Evolutionary conservation across 1,284 basidiomycete species (phyloP).

Genomic region (Irpex rosettiformis): DNA sequence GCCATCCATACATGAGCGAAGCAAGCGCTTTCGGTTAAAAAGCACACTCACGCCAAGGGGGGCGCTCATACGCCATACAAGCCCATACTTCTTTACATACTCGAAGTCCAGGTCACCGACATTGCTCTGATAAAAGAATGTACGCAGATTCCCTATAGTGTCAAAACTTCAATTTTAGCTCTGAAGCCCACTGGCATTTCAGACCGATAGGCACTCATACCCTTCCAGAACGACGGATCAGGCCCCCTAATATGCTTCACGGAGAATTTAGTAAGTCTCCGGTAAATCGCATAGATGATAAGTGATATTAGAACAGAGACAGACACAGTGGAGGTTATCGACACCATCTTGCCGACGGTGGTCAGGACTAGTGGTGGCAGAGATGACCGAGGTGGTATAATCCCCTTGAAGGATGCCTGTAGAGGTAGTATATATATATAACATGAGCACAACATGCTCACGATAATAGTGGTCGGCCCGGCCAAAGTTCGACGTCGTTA

Average conservation of each 20-base stretch:
- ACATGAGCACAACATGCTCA: background rate
- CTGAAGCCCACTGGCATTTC: no score
- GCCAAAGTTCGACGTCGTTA: background rate
- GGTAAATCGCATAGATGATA: background rate
- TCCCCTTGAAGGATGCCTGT: no score
- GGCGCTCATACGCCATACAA: slow-evolving; percentile 22
- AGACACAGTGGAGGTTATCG: background rate
- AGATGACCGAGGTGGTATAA: background rate
- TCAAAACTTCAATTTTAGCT: no score
- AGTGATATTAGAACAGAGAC: background rate
- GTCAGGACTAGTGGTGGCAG: background rate
- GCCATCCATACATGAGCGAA: background rate
- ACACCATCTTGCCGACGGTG: background rate
- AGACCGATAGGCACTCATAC: background rate
- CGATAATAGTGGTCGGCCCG: background rate
- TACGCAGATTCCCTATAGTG: slow-evolving; percentile 8
- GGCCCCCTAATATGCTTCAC: slow-evolving; percentile 14
- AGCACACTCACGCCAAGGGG: slow-evolving; percentile 6
- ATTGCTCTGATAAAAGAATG: slow-evolving; percentile 23
- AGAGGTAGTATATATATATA: background rate
- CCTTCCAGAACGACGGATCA: slow-evolving; percentile 5
- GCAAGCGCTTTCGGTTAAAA: background rate
- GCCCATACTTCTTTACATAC: slow-evolving; percentile 31
- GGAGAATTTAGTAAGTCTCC: background rate
- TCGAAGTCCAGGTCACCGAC: slow-evolving; percentile 30